Evolutionary conservation across 2,329 filamentous ascomycete genomes (phyloP).

Genomic region (Fusarium armeniacum): DNA sequence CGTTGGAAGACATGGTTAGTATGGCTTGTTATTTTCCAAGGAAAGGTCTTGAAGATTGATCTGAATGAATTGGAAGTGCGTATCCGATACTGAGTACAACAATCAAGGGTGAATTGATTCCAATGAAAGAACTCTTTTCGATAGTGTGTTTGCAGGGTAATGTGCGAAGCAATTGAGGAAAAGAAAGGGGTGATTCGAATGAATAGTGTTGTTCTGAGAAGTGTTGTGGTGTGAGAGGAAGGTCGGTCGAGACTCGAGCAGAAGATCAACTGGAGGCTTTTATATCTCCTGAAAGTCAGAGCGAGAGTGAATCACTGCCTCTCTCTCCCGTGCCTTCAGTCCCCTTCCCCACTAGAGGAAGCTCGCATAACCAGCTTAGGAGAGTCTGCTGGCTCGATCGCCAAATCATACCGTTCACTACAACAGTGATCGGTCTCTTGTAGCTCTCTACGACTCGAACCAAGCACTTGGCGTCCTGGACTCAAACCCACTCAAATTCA

Average conservation of each 20-base stretch:
- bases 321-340: background rate
- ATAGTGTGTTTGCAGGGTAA: background rate
- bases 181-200: background rate
- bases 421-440: background rate
- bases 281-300: constrained; percentile 22
- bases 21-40: background rate
- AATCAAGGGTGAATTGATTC: background rate
- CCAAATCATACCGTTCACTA: background rate
- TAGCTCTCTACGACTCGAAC: background rate
- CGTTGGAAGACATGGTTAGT: constrained; percentile 45
- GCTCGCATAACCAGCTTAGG: background rate
- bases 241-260: constrained; percentile 1
- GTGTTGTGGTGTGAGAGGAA: constrained; percentile 10
- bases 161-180: background rate
- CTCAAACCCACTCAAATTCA: background rate
- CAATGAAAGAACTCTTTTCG: background rate
- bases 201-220: constrained; percentile 4
- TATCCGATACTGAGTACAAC: constrained; percentile 3
- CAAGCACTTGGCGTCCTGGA: background rate
- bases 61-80: constrained; percentile 9
- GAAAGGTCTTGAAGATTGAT: constrained; percentile 1
- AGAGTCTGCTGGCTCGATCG: background rate
- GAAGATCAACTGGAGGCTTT: constrained; percentile 18
- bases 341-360: constrained; percentile 25
- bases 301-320: constrained; percentile 36